Base-by-base conservation (phyloP, 768 basidiomycete genomes). In the Podaxis sp. region DNA sequence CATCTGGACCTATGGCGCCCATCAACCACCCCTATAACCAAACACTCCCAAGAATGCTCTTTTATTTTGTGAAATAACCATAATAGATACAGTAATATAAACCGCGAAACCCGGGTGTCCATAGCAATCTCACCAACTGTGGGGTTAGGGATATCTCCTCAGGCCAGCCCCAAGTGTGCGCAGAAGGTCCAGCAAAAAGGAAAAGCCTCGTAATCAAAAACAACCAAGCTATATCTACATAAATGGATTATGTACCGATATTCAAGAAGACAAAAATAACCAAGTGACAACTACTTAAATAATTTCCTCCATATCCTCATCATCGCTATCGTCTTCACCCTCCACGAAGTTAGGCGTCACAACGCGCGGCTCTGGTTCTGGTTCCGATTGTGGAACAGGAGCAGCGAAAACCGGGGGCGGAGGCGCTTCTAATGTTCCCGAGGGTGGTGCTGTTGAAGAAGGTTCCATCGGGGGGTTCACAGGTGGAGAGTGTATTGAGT, bases 291-390 rank as follows among this genome's bases (percentile, higher is more conserved):
- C 38, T 17, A 41, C 37, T 63, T 69, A 79, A 25, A 78, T 78
- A 52, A 81, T 72, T 54, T 76, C 79, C 62, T 80, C 79, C 79
- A 81, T 81, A 66, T 81, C 79, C 57, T 76, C 78, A 51, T 78
- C 77, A 49, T 76, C 72, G 37, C 66, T 69, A 57, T 69, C 70
- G 7, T 75, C 74, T 29, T 74, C 76, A 22, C 68, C 73, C n/a
- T 68, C 70, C 24, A 64, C 61, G 49, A 55, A 41, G 13, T 63
- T 52, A 41, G 40, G 24, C 19, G 51, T 27, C 19, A 29, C 7
- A 22, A 50, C 51, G 29, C 38, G 53, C 24, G 62, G 49, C 47
- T 41, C 65, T 38, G 58, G 4, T 24, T 55, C 24, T 27, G 46
- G 54, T 12, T 29, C 51, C n/a, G 58, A 29, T 27, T 25, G 47